Conservation (phyloP, 148 eudicot species). For the Heliamphora exappendiculata region DNA sequence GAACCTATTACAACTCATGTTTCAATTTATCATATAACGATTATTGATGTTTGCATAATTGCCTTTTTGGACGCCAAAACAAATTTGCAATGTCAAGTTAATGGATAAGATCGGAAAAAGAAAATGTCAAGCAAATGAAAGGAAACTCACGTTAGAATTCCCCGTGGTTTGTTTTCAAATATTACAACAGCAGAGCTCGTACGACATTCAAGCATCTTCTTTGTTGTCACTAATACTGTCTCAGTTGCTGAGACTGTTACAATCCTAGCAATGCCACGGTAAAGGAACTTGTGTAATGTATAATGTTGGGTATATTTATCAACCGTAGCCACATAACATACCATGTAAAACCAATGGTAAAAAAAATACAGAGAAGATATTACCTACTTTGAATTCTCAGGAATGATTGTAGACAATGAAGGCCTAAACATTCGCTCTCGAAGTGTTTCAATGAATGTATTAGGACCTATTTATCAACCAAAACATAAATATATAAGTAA, state of each 20-base stretch:
- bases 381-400: conserved; percentile 98
- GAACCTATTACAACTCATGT: background rate
- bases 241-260: conserved; percentile 82
- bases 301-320: background rate
- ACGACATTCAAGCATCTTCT: conserved; percentile 72
- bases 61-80: background rate
- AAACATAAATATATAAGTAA: background rate
- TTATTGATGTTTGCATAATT: background rate
- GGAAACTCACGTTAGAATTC: conserved; percentile 73
- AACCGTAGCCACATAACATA: background rate
- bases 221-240: conserved; percentile 68
- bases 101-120: too few species aligned
- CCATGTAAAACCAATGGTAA: background rate
- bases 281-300: background rate
- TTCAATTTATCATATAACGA: background rate
- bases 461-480: conserved; percentile 45
- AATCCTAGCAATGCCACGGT: conserved; percentile 39
- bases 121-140: background rate
- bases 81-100: background rate
- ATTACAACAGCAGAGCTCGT: conserved; percentile 71
- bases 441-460: conserved; percentile 77
- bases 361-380: conserved; percentile 37
- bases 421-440: conserved; percentile 83
- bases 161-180: conserved; percentile 71
- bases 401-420: conserved; percentile 72